These are phyloP conservation scores for Suillus occidentalis DNA, from an alignment of 768 basidiomycete genomes.

Conservation along the genomic window DNA sequence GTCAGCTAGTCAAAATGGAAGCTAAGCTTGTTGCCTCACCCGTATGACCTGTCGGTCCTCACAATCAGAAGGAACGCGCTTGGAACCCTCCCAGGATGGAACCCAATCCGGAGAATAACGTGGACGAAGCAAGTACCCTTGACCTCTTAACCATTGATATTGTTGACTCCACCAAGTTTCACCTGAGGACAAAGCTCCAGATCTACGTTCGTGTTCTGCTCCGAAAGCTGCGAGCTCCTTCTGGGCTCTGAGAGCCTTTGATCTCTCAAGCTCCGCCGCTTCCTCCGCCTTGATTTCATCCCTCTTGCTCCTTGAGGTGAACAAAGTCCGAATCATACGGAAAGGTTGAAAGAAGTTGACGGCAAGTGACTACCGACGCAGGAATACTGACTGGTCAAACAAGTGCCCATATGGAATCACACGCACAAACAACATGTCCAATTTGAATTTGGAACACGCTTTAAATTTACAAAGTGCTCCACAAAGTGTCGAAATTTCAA, in stretches of 20 bases:
- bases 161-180: conserved; percentile 18
- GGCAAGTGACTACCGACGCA: too few relatives aligned
- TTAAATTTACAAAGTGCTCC: too few relatives aligned
- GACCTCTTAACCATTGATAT: conserved; percentile 28
- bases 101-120: conserved; percentile 35
- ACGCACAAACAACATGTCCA: too few relatives aligned
- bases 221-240: conserved; percentile 2
- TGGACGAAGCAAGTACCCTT: conserved; percentile 33
- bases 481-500: too few relatives aligned
- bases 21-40: background rate
- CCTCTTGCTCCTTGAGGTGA: background rate
- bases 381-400: too few relatives aligned
- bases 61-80: background rate
- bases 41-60: conserved; percentile 1
- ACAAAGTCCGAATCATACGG: background rate
- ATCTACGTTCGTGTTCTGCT: background rate
- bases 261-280: background rate
- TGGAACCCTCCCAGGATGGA: conserved; percentile 31
- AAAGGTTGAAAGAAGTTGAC: background rate
- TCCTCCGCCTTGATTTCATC: background rate
- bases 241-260: background rate
- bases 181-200: conserved; percentile 1
- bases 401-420: too few relatives aligned
- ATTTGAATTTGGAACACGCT: too few relatives aligned
- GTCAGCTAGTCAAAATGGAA: background rate